Evolutionary conservation across 2,329 filamentous ascomycete genomes (phyloP).

Genomic region (Colletotrichum ledebouriae): DNA sequence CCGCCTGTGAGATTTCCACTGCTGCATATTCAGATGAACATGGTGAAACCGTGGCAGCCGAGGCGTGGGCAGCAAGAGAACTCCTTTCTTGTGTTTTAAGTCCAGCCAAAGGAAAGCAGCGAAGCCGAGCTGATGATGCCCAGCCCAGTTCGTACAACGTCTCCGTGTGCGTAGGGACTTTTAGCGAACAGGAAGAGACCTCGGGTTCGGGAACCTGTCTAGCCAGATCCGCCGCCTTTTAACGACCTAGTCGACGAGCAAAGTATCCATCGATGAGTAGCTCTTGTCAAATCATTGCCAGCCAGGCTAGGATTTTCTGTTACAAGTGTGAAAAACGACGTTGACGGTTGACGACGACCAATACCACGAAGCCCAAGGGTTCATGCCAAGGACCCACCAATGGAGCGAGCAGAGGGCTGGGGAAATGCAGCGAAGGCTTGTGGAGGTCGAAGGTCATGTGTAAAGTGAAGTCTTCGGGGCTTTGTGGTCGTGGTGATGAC

Average conservation of each 20-base stretch:
- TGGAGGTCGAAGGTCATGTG: constrained; percentile 13
- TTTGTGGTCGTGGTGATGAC: background rate
- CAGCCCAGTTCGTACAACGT: too few species aligned
- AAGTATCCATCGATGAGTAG: background rate
- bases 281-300: too few species aligned
- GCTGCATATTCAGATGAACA: constrained; percentile 3
- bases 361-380: constrained; percentile 2
- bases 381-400: constrained; percentile 13
- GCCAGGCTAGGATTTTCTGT: background rate
- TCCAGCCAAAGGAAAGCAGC: too few species aligned
- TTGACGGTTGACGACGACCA: constrained; percentile 8
- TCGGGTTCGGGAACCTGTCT: background rate
- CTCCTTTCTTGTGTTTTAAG: too few species aligned
- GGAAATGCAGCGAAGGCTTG: constrained; percentile 16
- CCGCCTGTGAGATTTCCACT: background rate
- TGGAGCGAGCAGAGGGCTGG: background rate
- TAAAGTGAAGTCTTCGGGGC: background rate
- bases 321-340: background rate
- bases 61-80: background rate
- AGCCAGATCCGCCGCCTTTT: too few species aligned
- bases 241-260: too few species aligned
- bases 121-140: too few species aligned
- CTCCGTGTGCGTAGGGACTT: too few species aligned
- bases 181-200: background rate
- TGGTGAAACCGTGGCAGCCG: background rate